Evolutionary conservation across 345 rosid genomes (phyloP), one percentile per base, ranked within the genome.

Genomic region (Excoecaria cochinchinensis): DNA sequence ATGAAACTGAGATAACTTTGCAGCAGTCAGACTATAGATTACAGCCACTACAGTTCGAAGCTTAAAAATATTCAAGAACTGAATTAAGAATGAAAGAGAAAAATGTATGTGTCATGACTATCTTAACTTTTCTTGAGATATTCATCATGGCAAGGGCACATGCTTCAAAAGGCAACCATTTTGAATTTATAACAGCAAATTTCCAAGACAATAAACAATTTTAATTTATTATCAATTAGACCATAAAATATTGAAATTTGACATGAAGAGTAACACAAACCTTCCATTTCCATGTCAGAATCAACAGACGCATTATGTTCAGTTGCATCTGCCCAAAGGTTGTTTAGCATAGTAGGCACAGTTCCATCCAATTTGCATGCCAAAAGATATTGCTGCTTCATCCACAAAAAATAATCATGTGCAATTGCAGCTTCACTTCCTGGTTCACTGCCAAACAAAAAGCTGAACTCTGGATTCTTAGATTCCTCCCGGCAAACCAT

Each of bases 201-300:
- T 1, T 56, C 25, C 62, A 58, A 58, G 62, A 58, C 14, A 55
- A n/a, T 21, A 13, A n/a, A 58, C 0, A 58, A 21, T 22, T 22
- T 58, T 58, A 6, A n/a, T 14, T 58, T n/a, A 58, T 22, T 22
- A 58, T n/a, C 10, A 22, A 10, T 59, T 16, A 40, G 47, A 63
- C 21, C n/a, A 13, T 6, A 65, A 5, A 16, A 62, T 19, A 19
- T 16, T 8, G 19, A 21, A 3, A 65, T 42, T 19, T 10, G 16
- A n/a, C 36, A 11, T 67, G 52, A 74, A 5, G 16, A 60, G 55
- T 15, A 13, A 73, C 44, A 82, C 82, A 48, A 79, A 92, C 95
- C 97, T 92, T 90, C 97, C 97, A 92, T 92, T 81, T 92, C 97
- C 91, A 89, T 90, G 85, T 92, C 95, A 68, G 93, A 90, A 82